Conservation (phyloP, 805 yeast genomes). For the Gaillardinia entomophila region DNA sequence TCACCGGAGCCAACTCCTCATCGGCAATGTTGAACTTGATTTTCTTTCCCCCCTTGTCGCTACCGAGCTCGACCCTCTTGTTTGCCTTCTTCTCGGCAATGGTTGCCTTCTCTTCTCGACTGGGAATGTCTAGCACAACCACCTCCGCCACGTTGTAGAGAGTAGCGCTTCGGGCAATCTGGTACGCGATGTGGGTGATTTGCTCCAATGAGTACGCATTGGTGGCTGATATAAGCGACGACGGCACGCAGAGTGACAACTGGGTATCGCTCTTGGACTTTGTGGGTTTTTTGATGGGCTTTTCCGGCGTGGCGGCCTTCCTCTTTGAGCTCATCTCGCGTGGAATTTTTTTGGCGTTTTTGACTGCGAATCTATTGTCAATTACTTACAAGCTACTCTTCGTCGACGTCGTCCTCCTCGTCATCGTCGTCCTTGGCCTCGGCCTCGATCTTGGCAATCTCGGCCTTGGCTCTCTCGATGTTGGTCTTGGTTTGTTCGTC, state of each 20-base stretch:
- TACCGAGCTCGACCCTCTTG: slow-evolving; percentile 15
- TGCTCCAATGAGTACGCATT: slow-evolving; percentile 67
- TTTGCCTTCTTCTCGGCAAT: slow-evolving; percentile 14
- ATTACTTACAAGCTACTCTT: too few relatives aligned
- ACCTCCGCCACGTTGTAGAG: slow-evolving; percentile 69
- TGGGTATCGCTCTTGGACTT: slow-evolving; percentile 20
- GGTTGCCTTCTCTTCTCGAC: slow-evolving; percentile 10
- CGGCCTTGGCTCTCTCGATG: slow-evolving; percentile 70
- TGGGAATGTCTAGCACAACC: slow-evolving; percentile 56
- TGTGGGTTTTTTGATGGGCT: slow-evolving; percentile 24
- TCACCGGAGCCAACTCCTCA: slow-evolving; percentile 23
- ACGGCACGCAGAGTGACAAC: slow-evolving; percentile 68
- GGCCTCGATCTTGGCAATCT: slow-evolving; percentile 63
- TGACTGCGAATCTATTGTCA: too few relatives aligned
- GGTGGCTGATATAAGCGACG: slow-evolving; percentile 48
- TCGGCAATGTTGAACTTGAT: slow-evolving; percentile 25
- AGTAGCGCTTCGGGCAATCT: slow-evolving; percentile 71
- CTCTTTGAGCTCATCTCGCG: slow-evolving; percentile 11
- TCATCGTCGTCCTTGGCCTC: slow-evolving; percentile 24
- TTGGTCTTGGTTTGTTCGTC: slow-evolving; percentile 75
- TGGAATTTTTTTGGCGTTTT: neutral
- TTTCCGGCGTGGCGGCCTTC: slow-evolving; percentile 13
- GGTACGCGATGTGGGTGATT: slow-evolving; percentile 67
- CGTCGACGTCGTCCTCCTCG: slow-evolving; percentile 34
- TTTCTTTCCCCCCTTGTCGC: slow-evolving; percentile 20